Evolutionary conservation across 441 rosid genomes (phyloP).

Genomic region (Gossypium lobatum): DNA sequence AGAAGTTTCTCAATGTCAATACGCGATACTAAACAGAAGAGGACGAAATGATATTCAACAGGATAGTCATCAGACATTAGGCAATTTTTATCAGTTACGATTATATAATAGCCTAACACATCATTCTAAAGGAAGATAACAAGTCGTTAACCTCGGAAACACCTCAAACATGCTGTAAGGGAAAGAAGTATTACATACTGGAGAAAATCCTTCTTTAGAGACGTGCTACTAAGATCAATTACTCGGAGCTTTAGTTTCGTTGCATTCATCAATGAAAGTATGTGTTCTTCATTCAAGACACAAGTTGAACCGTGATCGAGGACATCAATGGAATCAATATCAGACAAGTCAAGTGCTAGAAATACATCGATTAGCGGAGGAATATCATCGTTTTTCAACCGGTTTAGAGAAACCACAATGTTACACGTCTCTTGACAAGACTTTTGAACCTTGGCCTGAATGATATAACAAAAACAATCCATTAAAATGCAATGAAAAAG

Average conservation of each 20-base stretch:
- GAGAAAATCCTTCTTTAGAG: slow-evolving; percentile 29
- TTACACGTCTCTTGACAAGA: slow-evolving; percentile 23
- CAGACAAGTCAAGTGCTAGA: slow-evolving; percentile 23
- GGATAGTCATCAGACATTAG: background rate
- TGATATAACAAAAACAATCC: slow-evolving; percentile 9
- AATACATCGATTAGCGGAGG: slow-evolving; percentile 31
- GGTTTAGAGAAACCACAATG: slow-evolving; percentile 34
- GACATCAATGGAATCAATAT: slow-evolving; percentile 32
- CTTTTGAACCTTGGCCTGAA: slow-evolving; percentile 35
- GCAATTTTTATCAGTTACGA: background rate
- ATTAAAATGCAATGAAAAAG: background rate
- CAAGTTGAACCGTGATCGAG: slow-evolving; percentile 20
- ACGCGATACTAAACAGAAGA: background rate
- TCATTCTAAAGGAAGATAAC: background rate
- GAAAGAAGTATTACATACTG: slow-evolving; percentile 26
- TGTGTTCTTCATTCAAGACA: slow-evolving; percentile 27
- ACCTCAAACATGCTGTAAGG: background rate
- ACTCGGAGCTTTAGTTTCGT: slow-evolving; percentile 32
- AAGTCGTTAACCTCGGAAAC: background rate
- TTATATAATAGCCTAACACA: background rate
- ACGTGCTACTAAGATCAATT: slow-evolving; percentile 31
- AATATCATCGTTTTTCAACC: slow-evolving; percentile 36
- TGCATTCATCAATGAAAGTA: slow-evolving; percentile 35
- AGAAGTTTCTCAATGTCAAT: background rate
- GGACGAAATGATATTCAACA: background rate